Conservation (phyloP, 179 eudicot species). For the Monotropa hypopitys region DNA sequence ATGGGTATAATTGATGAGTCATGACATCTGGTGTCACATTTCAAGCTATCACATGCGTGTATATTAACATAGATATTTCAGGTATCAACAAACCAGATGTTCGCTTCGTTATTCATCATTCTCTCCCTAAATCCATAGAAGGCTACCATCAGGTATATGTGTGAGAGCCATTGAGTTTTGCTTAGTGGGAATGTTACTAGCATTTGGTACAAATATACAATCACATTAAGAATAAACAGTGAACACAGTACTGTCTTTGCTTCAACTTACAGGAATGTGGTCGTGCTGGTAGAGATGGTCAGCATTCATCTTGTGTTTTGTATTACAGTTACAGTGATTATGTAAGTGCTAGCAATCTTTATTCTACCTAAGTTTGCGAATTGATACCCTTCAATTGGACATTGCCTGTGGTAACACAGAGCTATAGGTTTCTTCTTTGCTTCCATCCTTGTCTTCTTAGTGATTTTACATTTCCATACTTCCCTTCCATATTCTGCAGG, state of each 20-base stretch:
- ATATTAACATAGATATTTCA: conserved; percentile 31
- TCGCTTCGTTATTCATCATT: conserved; percentile 96
- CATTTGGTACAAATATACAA: background rate
- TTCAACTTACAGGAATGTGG: conserved; percentile 70
- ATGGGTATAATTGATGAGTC: conserved; percentile 56
- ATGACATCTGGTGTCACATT: conserved; percentile 9
- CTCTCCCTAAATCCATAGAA: conserved; percentile 95
- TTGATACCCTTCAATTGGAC: background rate
- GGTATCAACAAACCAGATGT: conserved; percentile 99
- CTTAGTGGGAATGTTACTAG: background rate
- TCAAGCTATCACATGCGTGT: conserved; percentile 7
- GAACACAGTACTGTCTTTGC: background rate
- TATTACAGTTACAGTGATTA: conserved; percentile 91
- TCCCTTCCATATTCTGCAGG: conserved; percentile 29
- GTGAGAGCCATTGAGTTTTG: background rate
- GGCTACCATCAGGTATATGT: conserved; percentile 92
- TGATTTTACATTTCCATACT: background rate
- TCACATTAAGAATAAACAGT: background rate
- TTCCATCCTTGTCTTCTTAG: conserved; percentile 1
- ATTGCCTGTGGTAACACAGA: background rate
- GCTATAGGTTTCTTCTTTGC: background rate
- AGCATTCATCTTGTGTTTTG: conserved; percentile 63
- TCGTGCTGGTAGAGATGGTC: conserved; percentile 99
- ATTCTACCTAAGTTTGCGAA: background rate
- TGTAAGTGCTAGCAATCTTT: conserved; percentile 30